Conservation (phyloP, 2,329 filamentous ascomycete genomes). For the Didymella sp. region DNA sequence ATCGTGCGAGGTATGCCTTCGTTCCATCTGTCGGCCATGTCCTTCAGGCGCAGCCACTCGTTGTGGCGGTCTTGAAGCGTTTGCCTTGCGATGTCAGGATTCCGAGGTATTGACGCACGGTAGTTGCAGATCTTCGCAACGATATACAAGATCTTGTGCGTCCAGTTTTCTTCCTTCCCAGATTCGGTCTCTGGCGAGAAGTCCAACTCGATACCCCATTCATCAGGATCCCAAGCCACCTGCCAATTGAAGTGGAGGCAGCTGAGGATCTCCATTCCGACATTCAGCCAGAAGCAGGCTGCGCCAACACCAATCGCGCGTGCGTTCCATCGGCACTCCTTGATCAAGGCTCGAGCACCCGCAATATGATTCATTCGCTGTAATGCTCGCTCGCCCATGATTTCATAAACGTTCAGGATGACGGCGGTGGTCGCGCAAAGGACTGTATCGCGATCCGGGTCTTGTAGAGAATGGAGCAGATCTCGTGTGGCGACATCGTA, state of each 20-base stretch:
- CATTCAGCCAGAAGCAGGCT: slow-evolving; percentile 94
- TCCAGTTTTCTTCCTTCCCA: slow-evolving; percentile 82
- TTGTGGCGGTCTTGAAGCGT: slow-evolving; percentile 69
- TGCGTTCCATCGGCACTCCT: slow-evolving; percentile 89
- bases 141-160: slow-evolving; percentile 86
- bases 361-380: slow-evolving; percentile 90
- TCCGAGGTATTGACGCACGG: slow-evolving; percentile 70
- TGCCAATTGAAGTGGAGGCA: slow-evolving; percentile 89
- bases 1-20: slow-evolving; percentile 80
- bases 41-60: slow-evolving; percentile 82
- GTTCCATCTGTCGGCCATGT: slow-evolving; percentile 85
- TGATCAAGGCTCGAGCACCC: slow-evolving; percentile 82
- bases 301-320: slow-evolving; percentile 78
- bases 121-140: slow-evolving; percentile 88
- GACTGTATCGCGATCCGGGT: slow-evolving; percentile 81
- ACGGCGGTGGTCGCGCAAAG: slow-evolving; percentile 88
- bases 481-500: slow-evolving; percentile 86
- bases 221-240: slow-evolving; percentile 86
- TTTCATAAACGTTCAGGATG: slow-evolving; percentile 89
- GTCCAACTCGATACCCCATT: slow-evolving; percentile 85
- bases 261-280: slow-evolving; percentile 87
- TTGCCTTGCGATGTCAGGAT: slow-evolving; percentile 65
- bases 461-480: slow-evolving; percentile 77
- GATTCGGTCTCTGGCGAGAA: slow-evolving; percentile 65
- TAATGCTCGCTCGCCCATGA: slow-evolving; percentile 81